Base-by-base conservation (phyloP, 108 stramenopile species). In the Skeletonema tropicum region DNA sequence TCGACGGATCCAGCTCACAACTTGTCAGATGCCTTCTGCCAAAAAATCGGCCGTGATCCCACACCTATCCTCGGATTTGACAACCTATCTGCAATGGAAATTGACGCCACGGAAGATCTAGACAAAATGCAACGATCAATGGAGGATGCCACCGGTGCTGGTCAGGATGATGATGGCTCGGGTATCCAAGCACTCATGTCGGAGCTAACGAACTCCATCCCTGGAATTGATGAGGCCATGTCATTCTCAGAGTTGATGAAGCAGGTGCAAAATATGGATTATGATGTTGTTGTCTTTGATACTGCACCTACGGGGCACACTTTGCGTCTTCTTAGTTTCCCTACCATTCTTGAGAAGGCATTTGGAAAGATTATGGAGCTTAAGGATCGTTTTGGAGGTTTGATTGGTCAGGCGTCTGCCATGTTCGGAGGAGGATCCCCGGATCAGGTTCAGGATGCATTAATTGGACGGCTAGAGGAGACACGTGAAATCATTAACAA, bases 151-250 rank as follows among this genome's bases (percentile, higher is more conserved):
- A 68, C 87, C 13, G 76, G 85, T 33, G 89, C 87, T 70, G 89
- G 87, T 19, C 78, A 70, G 63, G 86, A 83, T 60, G 88, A 80
- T 19, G 89, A 88, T 35, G 89, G 83, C 52, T 83, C 86, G 31
- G 86, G 88, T 13, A 77, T 97, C 23, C 75, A 78, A 49, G 88
- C 88, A 57, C 93, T 99, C 81, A 89, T 99, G 89, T 76, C 88
- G 36, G 98, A 98, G 75, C 86, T 98, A 36, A 95, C 93, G 45
- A 93, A 92, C 74, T 92, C 92, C 66, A 97, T 98, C 70, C 99
- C 99, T n/a, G 99, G 99, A 17, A 98, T 99, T 70, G 99, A 98
- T 77, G 99, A 99, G 82, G 97, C 97, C 80, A 98, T 99, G 97
- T 88, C 88, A 57, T 98, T 99, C 87, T 92, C 92, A 21, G 98